Evolutionary conservation across 208 protist genomes (phyloP).

Genomic region (Trichomonas tenax): DNA sequence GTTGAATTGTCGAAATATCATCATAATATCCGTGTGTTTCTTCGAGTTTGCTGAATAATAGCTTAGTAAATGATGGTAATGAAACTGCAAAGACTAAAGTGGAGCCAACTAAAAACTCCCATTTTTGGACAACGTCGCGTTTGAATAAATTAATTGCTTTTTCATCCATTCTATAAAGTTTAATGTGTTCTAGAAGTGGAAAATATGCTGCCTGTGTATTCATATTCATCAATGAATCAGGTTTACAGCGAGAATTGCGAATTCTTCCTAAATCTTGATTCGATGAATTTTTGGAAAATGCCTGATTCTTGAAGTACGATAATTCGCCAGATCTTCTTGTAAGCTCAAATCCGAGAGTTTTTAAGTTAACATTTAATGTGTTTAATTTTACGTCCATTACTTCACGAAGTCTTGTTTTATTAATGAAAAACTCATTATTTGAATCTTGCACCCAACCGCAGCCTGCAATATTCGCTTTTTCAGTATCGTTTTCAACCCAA

Average conservation of each 20-base stretch:
- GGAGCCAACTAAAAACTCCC: neutral
- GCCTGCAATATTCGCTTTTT: neutral
- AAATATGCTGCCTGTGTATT: neutral
- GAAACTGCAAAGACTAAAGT: neutral
- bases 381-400: neutral
- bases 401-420: neutral
- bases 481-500: neutral
- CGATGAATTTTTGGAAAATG: neutral
- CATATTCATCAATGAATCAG: neutral
- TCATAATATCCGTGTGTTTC: neutral
- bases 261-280: neutral
- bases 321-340: neutral
- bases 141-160: neutral
- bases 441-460: neutral
- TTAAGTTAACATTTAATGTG: neutral
- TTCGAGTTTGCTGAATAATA: neutral
- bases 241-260: neutral
- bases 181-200: neutral
- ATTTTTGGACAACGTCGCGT: neutral
- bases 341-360: neutral
- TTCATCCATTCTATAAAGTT: neutral
- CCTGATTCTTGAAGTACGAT: neutral
- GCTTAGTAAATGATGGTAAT: neutral
- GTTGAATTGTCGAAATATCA: neutral
- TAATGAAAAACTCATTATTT: neutral